A percentile compares a stretch with the other conserved stretches of the same genome.
These are phyloP conservation scores for Blepharisma stoltei DNA, from an alignment of 73 alveolate species.

Conservation along the genomic window DNA sequence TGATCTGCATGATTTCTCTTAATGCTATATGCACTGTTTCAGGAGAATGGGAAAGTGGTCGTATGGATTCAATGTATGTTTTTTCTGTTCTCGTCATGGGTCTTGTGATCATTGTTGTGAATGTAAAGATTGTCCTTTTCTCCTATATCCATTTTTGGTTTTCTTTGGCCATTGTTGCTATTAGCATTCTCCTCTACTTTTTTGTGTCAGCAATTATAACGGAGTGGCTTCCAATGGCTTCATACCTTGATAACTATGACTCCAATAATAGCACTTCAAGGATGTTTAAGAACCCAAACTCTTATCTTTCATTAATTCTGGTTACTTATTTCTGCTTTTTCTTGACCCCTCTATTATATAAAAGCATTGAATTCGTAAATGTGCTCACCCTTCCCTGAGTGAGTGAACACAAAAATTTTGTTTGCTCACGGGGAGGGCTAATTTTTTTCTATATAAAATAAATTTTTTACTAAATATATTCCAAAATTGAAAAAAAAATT, in stretches of 20 bases:
- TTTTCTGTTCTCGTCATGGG: constrained; percentile 68
- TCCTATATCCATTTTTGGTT: constrained; percentile 60
- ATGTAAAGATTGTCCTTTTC: constrained; percentile 73
- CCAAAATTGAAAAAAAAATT: too few species aligned
- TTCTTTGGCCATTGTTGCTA: constrained; percentile 2
- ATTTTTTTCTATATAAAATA: too few species aligned
- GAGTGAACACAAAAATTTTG: too few species aligned
- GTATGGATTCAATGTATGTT: constrained; percentile 68
- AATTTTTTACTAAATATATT: too few species aligned
- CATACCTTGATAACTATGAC: constrained; percentile 25
- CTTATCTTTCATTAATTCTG: neutral
- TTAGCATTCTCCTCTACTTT: constrained; percentile 13
- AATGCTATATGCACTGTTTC: constrained; percentile 46
- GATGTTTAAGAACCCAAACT: constrained; percentile 15
- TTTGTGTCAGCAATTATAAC: neutral
- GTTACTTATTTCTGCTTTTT: neutral
- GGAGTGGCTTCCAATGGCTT: neutral
- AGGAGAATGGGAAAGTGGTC: constrained; percentile 54
- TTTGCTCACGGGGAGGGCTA: too few species aligned
- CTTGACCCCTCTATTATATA: neutral
- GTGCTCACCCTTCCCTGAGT: too few species aligned
- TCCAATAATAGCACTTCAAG: neutral
- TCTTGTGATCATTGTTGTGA: constrained; percentile 77
- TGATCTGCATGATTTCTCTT: constrained; percentile 53
- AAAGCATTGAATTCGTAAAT: too few species aligned